Evolutionary conservation across 768 basidiomycete species (phyloP).

Genomic region (Psilocybe cyanescens): DNA sequence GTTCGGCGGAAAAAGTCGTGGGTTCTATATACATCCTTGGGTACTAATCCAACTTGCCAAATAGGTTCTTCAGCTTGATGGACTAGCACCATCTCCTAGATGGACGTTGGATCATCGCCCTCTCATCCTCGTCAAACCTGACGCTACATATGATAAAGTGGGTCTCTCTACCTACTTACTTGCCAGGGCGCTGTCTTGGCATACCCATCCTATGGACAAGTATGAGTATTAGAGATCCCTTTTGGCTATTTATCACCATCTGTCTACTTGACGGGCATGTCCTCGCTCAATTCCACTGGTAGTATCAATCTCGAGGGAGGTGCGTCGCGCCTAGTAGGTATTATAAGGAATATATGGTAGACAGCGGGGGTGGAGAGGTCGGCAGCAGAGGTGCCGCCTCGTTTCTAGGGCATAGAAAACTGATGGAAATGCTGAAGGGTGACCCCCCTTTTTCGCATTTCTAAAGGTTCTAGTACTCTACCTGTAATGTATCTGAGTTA

Average conservation of each 20-base stretch:
- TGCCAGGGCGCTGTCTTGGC: conserved; percentile 1
- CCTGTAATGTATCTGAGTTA: too few species aligned
- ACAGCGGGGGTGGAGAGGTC: too few species aligned
- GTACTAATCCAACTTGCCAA: not conserved
- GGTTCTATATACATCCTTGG: conserved; percentile 37
- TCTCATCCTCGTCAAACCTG: not conserved
- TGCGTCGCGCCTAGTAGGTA: too few species aligned
- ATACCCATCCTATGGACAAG: not conserved
- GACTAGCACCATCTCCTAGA: not conserved
- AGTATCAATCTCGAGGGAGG: too few species aligned
- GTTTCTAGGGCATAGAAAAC: too few species aligned
- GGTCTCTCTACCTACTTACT: not conserved
- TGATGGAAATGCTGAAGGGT: too few species aligned
- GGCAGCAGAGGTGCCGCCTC: too few species aligned
- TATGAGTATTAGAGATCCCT: not conserved
- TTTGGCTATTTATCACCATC: not conserved
- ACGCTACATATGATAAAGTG: not conserved
- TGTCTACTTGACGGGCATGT: conserved; percentile 3
- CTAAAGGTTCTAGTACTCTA: too few species aligned
- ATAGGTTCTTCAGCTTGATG: not conserved
- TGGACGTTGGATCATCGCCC: not conserved
- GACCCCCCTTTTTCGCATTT: too few species aligned
- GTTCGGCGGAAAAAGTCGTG: conserved; percentile 75
- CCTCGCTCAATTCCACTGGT: not conserved
- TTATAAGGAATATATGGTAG: too few species aligned